Evolutionary conservation across 345 rosid species (phyloP), one percentile per base, ranked within the genome.

Genomic region (Camelina laxa): DNA sequence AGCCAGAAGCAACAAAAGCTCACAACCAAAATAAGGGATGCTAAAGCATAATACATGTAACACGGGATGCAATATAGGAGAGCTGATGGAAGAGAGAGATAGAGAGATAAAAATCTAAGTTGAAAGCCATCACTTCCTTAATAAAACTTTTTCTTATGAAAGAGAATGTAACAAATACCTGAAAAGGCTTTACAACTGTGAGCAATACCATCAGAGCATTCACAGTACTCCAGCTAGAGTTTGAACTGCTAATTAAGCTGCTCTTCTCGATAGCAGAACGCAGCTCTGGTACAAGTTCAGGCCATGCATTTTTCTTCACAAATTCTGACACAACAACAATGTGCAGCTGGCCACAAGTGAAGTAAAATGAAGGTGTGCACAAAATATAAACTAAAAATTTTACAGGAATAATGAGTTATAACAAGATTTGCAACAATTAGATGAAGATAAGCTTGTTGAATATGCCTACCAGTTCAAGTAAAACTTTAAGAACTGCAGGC

Each of bases 131-230:
- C 55, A 44, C 35, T 53, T 58, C 58, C 36, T 60, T n/a, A 60
- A 74, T 49, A 35, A 16, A 36, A 21, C 2, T 17, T 4, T 4
- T 49, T 49, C 17, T 16, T 66, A 51, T 4, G 16, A 48, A 53
- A 75, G 4, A 20, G 60, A 51, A 72, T 9, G 75, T 51, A 65
- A 22, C 47, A 31, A 35, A 57, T 72, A 92, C 97, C 93, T 92
- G 93, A 74, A 92, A 92, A 81, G 96, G 97, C 74, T 87, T 87
- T 62, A 89, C 63, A 60, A 87, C 83, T 14, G 89, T 79, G n/a
- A 84, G 92, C 61, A 92, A 89, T 50, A 85, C 80, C 63, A 83
- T 73, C 73, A 92, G 82, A 39, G 86, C 76, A 64, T 89, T 92
- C 58, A 89, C 72, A 56, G 86, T 84, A 70, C 78, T 81, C 88